phyloP scores from a whole-genome alignment of 176 grass and related monocot genomes.

The Ananas comosus region DNA sequence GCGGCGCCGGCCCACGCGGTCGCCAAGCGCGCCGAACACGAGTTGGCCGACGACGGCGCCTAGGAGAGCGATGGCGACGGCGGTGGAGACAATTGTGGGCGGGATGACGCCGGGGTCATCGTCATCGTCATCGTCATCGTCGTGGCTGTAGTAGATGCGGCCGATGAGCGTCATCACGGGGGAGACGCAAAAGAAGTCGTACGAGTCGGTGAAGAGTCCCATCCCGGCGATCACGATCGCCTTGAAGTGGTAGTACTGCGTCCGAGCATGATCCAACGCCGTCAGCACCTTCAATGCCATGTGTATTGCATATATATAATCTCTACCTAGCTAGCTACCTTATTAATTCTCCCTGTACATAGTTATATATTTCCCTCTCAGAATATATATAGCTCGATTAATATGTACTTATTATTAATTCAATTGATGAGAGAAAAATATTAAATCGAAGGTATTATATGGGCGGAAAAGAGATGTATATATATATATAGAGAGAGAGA shows the following conservation, averaged over 20 bases:
- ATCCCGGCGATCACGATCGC: conserved; percentile 36
- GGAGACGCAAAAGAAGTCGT: conserved; percentile 38
- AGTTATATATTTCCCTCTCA: no score
- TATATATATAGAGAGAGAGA: no score
- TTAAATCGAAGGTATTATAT: no score
- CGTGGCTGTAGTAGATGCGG: conserved; percentile 21
- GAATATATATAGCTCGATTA: no score
- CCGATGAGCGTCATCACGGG: conserved; percentile 32
- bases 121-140: background rate
- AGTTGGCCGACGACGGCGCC: conserved; percentile 25
- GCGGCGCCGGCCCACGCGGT: conserved; percentile 19
- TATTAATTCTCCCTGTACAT: no score
- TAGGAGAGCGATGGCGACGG: conserved; percentile 18
- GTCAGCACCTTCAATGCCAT: conserved; percentile 22
- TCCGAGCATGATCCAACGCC: conserved; percentile 20
- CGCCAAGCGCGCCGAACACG: conserved; percentile 25
- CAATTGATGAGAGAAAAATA: no score
- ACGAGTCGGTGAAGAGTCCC: conserved; percentile 40
- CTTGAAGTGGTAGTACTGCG: conserved; percentile 47
- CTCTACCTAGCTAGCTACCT: no score
- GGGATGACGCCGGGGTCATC: conserved; percentile 4
- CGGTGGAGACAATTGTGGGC: conserved; percentile 14
- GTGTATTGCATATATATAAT: background rate
- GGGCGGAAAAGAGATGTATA: no score
- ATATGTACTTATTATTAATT: no score